phyloP scores from a whole-genome alignment of 164 flowering plant genomes.

The Vitis labrusca region DNA sequence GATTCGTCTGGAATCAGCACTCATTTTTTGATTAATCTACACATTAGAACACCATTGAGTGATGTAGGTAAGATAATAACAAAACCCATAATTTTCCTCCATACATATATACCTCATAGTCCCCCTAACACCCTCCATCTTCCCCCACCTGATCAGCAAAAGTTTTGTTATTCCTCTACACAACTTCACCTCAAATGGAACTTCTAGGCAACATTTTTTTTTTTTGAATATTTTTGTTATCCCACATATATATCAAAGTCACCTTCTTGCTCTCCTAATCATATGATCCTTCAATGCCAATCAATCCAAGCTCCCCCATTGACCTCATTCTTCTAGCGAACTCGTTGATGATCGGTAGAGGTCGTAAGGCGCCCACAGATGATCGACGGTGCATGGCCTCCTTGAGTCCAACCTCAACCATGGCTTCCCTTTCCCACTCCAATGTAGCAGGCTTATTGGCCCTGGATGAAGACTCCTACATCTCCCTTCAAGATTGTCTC shows the following conservation, averaged over 20 bases:
- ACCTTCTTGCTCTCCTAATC: too few species aligned
- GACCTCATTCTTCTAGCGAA: slow-evolving; percentile 38
- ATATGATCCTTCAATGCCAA: too few species aligned
- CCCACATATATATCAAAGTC: too few species aligned
- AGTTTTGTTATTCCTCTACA: too few species aligned
- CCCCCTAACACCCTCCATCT: neutral
- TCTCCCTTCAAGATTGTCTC: slow-evolving; percentile 58
- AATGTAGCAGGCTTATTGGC: slow-evolving; percentile 55
- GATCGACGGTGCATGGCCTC: slow-evolving; percentile 52
- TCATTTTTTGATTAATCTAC: neutral
- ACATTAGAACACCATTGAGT: neutral
- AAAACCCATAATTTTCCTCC: neutral
- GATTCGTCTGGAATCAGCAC: neutral
- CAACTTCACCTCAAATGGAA: too few species aligned
- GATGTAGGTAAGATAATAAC: neutral
- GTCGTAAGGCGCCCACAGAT: slow-evolving; percentile 58
- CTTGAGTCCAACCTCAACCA: slow-evolving; percentile 59
- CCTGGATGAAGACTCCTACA: slow-evolving; percentile 63
- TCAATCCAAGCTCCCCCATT: neutral
- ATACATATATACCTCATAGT: neutral
- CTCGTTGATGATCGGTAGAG: slow-evolving; percentile 35
- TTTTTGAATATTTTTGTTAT: neutral
- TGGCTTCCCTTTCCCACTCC: slow-evolving; percentile 70
- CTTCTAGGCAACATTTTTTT: neutral
- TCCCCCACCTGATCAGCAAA: too few species aligned